These are phyloP conservation scores for Helianthus tuberosus DNA, from an alignment of 129 eudicot genomes.

Conservation along the genomic window DNA sequence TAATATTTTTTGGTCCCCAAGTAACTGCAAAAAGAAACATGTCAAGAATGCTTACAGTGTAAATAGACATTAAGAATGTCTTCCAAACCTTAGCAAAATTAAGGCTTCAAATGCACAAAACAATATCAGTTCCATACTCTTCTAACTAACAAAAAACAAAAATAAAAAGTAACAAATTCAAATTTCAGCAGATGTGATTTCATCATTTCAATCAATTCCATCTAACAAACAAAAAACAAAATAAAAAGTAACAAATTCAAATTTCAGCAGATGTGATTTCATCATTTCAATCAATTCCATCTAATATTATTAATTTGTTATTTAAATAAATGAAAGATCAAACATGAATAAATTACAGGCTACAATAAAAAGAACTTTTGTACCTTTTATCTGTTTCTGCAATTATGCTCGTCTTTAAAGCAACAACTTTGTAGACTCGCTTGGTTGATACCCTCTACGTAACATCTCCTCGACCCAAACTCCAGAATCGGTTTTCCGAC, in stretches of 20 bases:
- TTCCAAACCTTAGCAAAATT: background rate
- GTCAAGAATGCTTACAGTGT: background rate
- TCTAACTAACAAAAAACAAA: too few relatives aligned
- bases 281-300: too few relatives aligned
- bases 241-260: too few relatives aligned
- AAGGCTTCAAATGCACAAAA: slow-evolving; percentile 2
- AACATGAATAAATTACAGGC: too few relatives aligned
- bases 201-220: too few relatives aligned
- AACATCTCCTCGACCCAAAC: slow-evolving; percentile 62
- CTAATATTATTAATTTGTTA: too few relatives aligned
- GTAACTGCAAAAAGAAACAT: background rate
- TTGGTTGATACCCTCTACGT: slow-evolving; percentile 50
- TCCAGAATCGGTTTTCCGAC: slow-evolving; percentile 56
- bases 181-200: too few relatives aligned
- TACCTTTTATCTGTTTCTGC: slow-evolving; percentile 15
- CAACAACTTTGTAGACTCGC: slow-evolving; percentile 31
- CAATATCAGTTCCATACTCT: background rate
- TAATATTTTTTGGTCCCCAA: background rate
- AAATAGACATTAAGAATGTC: background rate
- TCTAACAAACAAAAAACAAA: too few relatives aligned
- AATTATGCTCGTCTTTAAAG: slow-evolving; percentile 23
- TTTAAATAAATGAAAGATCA: too few relatives aligned
- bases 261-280: too few relatives aligned
- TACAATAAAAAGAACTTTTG: too few relatives aligned
- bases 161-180: too few relatives aligned